A percentile compares a stretch with the other conserved stretches of the same genome.
phyloP scores from a whole-genome alignment of 495 filamentous ascomycete species.

The Penicillium angulare region DNA sequence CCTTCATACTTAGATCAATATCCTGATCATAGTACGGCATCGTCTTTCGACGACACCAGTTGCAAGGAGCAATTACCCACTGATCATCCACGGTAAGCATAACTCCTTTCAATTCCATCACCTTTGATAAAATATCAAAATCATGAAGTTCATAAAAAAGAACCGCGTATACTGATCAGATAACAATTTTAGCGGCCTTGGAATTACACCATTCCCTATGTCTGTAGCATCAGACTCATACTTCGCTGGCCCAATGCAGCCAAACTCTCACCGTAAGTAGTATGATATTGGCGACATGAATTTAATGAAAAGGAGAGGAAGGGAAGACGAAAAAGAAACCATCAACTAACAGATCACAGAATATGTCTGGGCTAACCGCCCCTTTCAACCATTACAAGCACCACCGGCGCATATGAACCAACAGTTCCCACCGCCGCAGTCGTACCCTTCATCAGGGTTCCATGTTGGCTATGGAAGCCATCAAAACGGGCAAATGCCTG shows the following conservation, averaged over 20 bases:
- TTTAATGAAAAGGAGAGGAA: background rate
- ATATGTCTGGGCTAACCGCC: constrained; percentile 25
- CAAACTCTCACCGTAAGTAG: constrained; percentile 21
- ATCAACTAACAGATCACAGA: constrained; percentile 15
- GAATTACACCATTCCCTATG: constrained; percentile 23
- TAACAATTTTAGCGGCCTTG: constrained; percentile 15
- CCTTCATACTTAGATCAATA: background rate
- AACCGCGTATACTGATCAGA: background rate
- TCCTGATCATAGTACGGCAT: constrained; percentile 4
- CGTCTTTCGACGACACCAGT: constrained; percentile 7
- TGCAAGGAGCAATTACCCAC: constrained; percentile 5
- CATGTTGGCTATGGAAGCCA: constrained; percentile 17
- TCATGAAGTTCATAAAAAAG: background rate
- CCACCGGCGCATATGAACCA: constrained; percentile 18
- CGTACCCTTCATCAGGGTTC: constrained; percentile 17
- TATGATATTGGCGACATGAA: too few relatives aligned
- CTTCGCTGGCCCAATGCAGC: constrained; percentile 29
- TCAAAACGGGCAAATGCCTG: constrained; percentile 2
- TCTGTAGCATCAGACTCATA: constrained; percentile 26
- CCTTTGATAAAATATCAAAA: background rate
- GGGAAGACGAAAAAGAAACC: background rate
- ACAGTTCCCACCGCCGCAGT: constrained; percentile 16
- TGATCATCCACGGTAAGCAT: constrained; percentile 13
- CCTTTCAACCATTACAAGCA: constrained; percentile 18
- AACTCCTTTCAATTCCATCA: background rate